These are phyloP conservation scores for Fraxinus cuspidata DNA, from an alignment of 257 asterid species.

Conservation along the genomic window DNA sequence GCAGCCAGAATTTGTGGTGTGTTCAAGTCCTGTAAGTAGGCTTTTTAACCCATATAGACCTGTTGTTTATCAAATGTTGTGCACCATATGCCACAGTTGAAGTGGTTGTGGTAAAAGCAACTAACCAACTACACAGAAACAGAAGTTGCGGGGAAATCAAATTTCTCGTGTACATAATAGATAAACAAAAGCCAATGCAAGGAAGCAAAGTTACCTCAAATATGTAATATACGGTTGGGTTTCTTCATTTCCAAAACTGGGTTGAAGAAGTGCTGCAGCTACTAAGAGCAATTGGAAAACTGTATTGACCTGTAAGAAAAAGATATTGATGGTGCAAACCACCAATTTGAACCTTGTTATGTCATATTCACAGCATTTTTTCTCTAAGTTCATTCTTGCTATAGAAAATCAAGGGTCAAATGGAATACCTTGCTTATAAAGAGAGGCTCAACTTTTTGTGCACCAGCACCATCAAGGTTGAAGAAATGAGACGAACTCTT, in stretches of 20 bases:
- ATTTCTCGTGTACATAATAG: neutral
- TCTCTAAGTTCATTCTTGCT: slow-evolving; percentile 6
- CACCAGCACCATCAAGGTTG: slow-evolving; percentile 72
- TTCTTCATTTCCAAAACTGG: slow-evolving; percentile 79
- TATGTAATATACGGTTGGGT: slow-evolving; percentile 58
- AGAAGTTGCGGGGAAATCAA: slow-evolving; percentile 18
- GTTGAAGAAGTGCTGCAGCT: slow-evolving; percentile 93
- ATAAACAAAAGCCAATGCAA: neutral
- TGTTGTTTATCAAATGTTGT: slow-evolving; percentile 51
- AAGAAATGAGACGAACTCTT: slow-evolving; percentile 74
- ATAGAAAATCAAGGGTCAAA: slow-evolving; percentile 3
- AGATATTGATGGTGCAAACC: neutral
- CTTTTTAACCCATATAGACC: slow-evolving; percentile 33
- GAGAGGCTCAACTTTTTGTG: slow-evolving; percentile 82
- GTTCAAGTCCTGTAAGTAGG: slow-evolving; percentile 15
- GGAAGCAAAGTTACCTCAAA: slow-evolving; percentile 53
- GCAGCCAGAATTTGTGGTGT: neutral
- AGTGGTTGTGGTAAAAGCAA: slow-evolving; percentile 73
- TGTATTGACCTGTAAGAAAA: slow-evolving; percentile 65
- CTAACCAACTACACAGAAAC: slow-evolving; percentile 70
- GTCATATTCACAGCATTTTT: slow-evolving; percentile 4
- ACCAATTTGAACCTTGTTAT: neutral
- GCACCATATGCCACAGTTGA: slow-evolving; percentile 87
- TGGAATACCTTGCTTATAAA: slow-evolving; percentile 78
- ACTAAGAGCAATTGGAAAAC: slow-evolving; percentile 81